Conservation (phyloP, 805 yeast genomes). For the Lipomyces yamadae region DNA sequence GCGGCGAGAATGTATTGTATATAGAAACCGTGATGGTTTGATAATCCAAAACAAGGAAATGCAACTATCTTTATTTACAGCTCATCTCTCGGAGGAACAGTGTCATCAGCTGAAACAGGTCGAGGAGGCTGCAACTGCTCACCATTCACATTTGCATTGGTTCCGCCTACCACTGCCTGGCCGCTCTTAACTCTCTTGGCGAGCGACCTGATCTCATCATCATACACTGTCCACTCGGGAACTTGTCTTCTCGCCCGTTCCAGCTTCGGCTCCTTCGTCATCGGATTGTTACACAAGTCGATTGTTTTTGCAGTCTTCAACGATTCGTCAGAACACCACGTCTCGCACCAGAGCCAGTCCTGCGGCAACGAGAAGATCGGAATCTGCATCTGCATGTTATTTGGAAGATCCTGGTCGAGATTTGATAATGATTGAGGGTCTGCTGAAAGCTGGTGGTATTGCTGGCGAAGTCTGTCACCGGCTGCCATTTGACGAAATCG, state of each 20-base stretch:
- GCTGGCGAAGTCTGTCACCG: conserved; percentile 81
- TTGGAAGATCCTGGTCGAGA: conserved; percentile 92
- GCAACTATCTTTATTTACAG: conserved; percentile 1
- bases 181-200: conserved; percentile 33
- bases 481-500: conserved; percentile 67
- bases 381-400: conserved; percentile 71
- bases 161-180: conserved; percentile 22
- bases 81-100: conserved; percentile 9
- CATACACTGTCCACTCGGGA: conserved; percentile 77
- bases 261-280: conserved; percentile 77
- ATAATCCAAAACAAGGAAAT: neutral
- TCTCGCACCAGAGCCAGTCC: conserved; percentile 93
- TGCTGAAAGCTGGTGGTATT: conserved; percentile 78
- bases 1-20: neutral
- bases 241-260: conserved; percentile 75
- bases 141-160: conserved; percentile 8
- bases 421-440: conserved; percentile 81
- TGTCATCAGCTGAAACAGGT: conserved; percentile 4
- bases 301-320: conserved; percentile 71
- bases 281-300: conserved; percentile 82
- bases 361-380: conserved; percentile 75
- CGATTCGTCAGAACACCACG: conserved; percentile 79
- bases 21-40: neutral
- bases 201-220: conserved; percentile 54
- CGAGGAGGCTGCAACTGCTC: neutral